A percentile compares a stretch with the other conserved stretches of the same genome.
Conservation (phyloP, 2,329 filamentous ascomycete genomes). For the Dactylella cylindrospora region DNA sequence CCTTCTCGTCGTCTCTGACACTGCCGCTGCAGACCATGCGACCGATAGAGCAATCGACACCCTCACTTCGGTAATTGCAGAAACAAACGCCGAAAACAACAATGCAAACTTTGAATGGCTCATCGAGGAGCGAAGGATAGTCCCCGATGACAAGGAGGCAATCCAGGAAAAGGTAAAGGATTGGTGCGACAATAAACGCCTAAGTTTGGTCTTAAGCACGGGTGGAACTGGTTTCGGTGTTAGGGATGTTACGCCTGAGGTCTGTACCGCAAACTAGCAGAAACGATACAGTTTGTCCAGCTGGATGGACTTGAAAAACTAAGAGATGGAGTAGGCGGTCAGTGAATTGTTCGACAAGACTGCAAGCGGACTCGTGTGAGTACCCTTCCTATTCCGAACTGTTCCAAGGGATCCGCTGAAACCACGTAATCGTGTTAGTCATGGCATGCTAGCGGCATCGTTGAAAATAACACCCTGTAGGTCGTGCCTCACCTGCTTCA, state of each 20-base stretch:
- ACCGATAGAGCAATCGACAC: slow-evolving; percentile 71
- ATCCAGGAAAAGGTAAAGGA: slow-evolving; percentile 72
- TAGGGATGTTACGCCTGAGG: slow-evolving; percentile 85
- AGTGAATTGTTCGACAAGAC: slow-evolving; percentile 75
- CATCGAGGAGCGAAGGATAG: slow-evolving; percentile 69
- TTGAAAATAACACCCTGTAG: slow-evolving; percentile 84
- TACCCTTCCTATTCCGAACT: background rate
- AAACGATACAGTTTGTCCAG: background rate
- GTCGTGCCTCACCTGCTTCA: slow-evolving; percentile 53
- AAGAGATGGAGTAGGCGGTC: slow-evolving; percentile 64
- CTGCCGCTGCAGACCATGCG: slow-evolving; percentile 74
- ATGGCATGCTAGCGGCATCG: slow-evolving; percentile 88
- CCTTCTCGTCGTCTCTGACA: slow-evolving; percentile 87
- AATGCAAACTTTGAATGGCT: slow-evolving; percentile 60
- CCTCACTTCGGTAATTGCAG: slow-evolving; percentile 68
- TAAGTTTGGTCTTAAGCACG: slow-evolving; percentile 82
- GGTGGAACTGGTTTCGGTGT: slow-evolving; percentile 91
- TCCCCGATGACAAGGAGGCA: slow-evolving; percentile 70
- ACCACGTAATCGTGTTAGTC: slow-evolving; percentile 56
- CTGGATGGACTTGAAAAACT: slow-evolving; percentile 9
- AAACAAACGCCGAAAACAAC: slow-evolving; percentile 55
- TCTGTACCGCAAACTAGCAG: slow-evolving; percentile 52
- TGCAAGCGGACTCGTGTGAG: slow-evolving; percentile 79
- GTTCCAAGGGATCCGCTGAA: slow-evolving; percentile 46
- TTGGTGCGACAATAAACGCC: slow-evolving; percentile 69